These are phyloP conservation scores for maize (Zea mays) DNA, from an alignment of 176 grass and related monocot genomes.

Conservation along the genomic window DNA sequence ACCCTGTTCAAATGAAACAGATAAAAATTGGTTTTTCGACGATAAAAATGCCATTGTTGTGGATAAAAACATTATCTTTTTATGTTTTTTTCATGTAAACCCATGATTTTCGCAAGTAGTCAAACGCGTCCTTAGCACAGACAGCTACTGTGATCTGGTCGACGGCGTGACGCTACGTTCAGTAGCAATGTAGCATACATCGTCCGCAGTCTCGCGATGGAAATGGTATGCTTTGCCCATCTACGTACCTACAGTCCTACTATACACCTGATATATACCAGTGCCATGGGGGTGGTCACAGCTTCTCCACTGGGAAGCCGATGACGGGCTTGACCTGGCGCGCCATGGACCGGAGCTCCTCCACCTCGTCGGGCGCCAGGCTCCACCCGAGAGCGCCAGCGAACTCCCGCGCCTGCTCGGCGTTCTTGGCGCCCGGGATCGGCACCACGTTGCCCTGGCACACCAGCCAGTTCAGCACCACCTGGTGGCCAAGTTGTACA, in stretches of 20 bases:
- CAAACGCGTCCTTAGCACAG: too few species aligned
- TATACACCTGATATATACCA: neutral
- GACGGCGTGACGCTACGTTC: too few species aligned
- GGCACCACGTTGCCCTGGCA: conserved; percentile 87
- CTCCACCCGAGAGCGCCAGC: conserved; percentile 61
- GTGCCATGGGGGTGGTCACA: conserved; percentile 17
- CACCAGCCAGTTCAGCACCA: conserved; percentile 86
- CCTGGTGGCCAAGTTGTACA: conserved; percentile 37
- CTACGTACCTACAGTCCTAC: neutral
- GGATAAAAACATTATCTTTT: too few species aligned
- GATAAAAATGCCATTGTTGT: too few species aligned
- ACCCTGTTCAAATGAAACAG: too few species aligned
- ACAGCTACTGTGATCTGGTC: too few species aligned
- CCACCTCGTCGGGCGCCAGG: conserved; percentile 48
- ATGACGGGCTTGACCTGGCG: conserved; percentile 42
- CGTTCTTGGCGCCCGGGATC: conserved; percentile 87
- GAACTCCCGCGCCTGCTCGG: conserved; percentile 64
- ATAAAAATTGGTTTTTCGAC: too few species aligned
- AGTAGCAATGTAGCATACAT: too few species aligned
- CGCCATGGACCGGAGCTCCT: conserved; percentile 58
- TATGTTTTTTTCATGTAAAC: too few species aligned
- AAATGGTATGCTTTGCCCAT: neutral
- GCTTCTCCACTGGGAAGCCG: conserved; percentile 71
- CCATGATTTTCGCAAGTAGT: too few species aligned
- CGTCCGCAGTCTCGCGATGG: neutral